Evolutionary conservation across 352 stramenopile genomes (phyloP).

Genomic region (Phytophthora multivora): DNA sequence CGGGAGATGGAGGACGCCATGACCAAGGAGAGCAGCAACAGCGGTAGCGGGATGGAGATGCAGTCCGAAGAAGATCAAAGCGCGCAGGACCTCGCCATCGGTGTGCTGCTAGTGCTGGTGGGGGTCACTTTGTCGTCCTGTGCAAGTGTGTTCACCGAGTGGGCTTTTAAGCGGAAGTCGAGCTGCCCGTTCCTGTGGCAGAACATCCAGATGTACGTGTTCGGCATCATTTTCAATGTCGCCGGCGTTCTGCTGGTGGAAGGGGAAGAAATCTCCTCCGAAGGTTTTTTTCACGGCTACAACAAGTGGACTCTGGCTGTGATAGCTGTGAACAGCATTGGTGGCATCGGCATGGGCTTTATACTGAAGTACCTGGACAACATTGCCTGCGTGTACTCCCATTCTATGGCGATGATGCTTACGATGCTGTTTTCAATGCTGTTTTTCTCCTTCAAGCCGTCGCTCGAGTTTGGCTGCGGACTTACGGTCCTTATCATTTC

Average conservation of each 20-base stretch:
- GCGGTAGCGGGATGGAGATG: slow-evolving; percentile 11
- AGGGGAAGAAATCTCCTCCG: slow-evolving; percentile 37
- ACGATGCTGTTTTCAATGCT: slow-evolving; percentile 89
- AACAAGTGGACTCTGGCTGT: slow-evolving; percentile 80
- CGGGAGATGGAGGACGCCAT: slow-evolving; percentile 38
- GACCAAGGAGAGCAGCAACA: slow-evolving; percentile 9
- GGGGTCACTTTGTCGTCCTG: slow-evolving; percentile 81
- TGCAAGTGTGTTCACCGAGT: slow-evolving; percentile 86
- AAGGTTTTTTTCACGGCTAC: slow-evolving; percentile 84
- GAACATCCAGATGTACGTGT: slow-evolving; percentile 84
- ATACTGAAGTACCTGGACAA: slow-evolving; percentile 92
- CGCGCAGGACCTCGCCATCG: slow-evolving; percentile 43
- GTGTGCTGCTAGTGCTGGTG: slow-evolving; percentile 71
- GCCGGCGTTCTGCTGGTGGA: slow-evolving; percentile 62
- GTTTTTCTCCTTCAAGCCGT: slow-evolving; percentile 84
- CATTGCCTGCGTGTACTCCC: slow-evolving; percentile 86
- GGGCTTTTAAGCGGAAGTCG: slow-evolving; percentile 82
- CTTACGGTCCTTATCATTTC: slow-evolving; percentile 82
- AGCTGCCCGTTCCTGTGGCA: slow-evolving; percentile 81
- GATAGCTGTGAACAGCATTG: slow-evolving; percentile 76
- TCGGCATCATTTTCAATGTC: slow-evolving; percentile 83
- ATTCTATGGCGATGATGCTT: slow-evolving; percentile 90
- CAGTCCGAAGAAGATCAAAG: slow-evolving; percentile 30
- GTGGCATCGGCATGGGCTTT: slow-evolving; percentile 75
- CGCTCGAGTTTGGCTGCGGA: slow-evolving; percentile 84